A percentile compares a stretch with the other conserved stretches of the same genome.
These are phyloP conservation scores for Meira nashicola DNA, from an alignment of 1,284 basidiomycete genomes.

Conservation along the genomic window DNA sequence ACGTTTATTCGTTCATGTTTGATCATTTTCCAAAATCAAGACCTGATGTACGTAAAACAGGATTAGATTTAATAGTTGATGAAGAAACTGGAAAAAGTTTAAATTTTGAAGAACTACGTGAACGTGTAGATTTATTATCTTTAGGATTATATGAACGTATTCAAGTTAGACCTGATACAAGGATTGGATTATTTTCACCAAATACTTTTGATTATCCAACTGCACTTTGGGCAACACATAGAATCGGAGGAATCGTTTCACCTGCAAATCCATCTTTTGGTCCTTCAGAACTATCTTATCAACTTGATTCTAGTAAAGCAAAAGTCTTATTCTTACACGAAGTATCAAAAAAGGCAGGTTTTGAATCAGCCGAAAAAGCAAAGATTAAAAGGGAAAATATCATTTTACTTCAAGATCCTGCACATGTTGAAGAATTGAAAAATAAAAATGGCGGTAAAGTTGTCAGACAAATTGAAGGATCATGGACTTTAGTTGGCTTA, in stretches of 20 bases:
- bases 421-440: constrained; percentile 20
- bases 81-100: constrained; percentile 29
- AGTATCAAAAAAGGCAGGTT: constrained; percentile 57
- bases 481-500: constrained; percentile 56
- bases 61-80: constrained; percentile 34
- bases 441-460: constrained; percentile 27
- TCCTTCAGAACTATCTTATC: constrained; percentile 60
- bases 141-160: constrained; percentile 15
- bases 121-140: constrained; percentile 27
- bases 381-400: constrained; percentile 58
- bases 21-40: constrained; percentile 29
- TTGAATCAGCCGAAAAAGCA: constrained; percentile 58
- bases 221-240: constrained; percentile 69
- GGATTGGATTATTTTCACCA: constrained; percentile 30
- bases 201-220: constrained; percentile 63
- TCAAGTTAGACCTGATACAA: constrained; percentile 16
- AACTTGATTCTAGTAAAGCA: constrained; percentile 58
- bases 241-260: constrained; percentile 68
- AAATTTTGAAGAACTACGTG: constrained; percentile 31
- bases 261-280: constrained; percentile 69
- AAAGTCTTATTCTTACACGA: constrained; percentile 63
- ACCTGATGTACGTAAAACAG: constrained; percentile 32
- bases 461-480: constrained; percentile 28
- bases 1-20: constrained; percentile 25
- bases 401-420: constrained; percentile 24